Evolutionary conservation across 129 eudicot species (phyloP), one percentile per base, ranked within the genome.

Genomic region (Flaveria sonorensis): DNA sequence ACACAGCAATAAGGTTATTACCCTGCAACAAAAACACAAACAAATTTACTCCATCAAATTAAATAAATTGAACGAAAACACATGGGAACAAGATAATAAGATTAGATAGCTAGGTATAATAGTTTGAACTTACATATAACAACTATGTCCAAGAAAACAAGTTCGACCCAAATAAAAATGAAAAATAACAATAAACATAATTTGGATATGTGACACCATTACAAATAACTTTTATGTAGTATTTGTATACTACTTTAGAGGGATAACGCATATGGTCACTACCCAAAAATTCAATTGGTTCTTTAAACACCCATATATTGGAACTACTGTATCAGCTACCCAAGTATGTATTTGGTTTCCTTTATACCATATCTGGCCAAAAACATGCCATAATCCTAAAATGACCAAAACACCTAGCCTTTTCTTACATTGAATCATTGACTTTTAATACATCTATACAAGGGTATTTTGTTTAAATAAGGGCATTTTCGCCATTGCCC

Each of bases 1-100:
- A 59, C 52, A 91, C 62, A n/a, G 87, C 96, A 51, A 94, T 91
- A 61, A 94, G 63, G 79, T 91, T 93, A 76, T 88, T 84, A 67
- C 99, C 97, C 99, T 94, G 76, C 6, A 59, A 80, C 18, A 62
- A 64, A 50, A 36, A 64, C 14, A 19, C 30, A 42, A 39, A 76
- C 73, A 65, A 71, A 71, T 47, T 51, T 1, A 62, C 10, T 62
- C 50, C 78, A 39, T 15, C 46, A 36, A 55, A 3, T 23, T 28
- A 56, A 18, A 2, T 45, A 72, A 32, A 47, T 13, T 20, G 61
- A 32, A 68, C 10, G 6, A 56, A 48, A 73, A 40, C 15, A 36
- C n/a, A 10, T 32, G 14, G 21, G 13, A 61, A 16, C n/a, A 42
- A 57, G 28, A 59, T 36, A n/a, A 69, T 71, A 23, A n/a, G 76